Evolutionary conservation across 352 stramenopile genomes (phyloP), one percentile per base, ranked within the genome.

Genomic region (Phytopythium litorale): DNA sequence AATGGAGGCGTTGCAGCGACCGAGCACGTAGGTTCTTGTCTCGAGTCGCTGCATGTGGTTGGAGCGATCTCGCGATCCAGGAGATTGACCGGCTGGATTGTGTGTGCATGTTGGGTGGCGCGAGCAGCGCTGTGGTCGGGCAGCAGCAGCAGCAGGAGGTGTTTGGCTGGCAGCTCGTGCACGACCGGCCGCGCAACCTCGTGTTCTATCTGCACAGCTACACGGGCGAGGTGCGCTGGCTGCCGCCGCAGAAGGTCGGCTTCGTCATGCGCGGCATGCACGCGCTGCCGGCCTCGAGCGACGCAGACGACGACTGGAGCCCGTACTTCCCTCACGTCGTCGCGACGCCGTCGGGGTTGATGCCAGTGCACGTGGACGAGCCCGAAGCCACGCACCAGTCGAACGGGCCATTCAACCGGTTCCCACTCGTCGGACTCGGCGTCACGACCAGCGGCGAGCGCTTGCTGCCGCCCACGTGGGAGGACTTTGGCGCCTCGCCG

Each of bases 191-290:
- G 51, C 76, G 59, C 49, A 84, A 86, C 25, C 58, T 83, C 33
- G 56, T 73, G 28, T 92, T 78, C 64, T 86, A 81, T 33, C 49
- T 89, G 52, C 83, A 92, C 59, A 83, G 64, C 57, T 81, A 88
- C 64, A 92, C 83, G 25, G 83, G 83, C 0, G 83, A 92, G 78
- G 79, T 90, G 62, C 75, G 76, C n/a, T 91, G 80, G 80, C 70
- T 74, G 42, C 76, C 68, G 50, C 78, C 75, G 4, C 70, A 75
- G 55, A 69, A 67, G 7, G 66, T 76, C 19, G 74, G 78, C 46
- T 86, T 84, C 32, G 72, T 83, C 62, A 83, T 79, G 73, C 68
- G 81, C 49, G 73, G 70, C 32, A 61, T 73, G 53, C 77, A 73
- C 28, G 69, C 72, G 32, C 48, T 87, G 28, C 71, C 78, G 58